Evolutionary conservation across 1,284 basidiomycete species (phyloP).

Genomic region (Flammula alnicola): DNA sequence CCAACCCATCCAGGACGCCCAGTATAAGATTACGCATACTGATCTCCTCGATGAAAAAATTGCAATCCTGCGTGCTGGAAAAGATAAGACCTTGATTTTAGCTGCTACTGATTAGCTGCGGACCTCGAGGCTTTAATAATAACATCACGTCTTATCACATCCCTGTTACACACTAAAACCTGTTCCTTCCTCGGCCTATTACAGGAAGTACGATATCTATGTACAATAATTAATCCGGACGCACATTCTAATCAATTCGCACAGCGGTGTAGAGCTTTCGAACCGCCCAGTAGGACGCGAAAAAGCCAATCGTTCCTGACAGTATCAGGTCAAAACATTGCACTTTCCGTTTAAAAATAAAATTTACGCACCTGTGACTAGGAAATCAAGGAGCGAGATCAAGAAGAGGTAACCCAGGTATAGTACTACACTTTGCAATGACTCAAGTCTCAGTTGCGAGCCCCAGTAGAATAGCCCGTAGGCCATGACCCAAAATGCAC

Average conservation of each 20-base stretch:
- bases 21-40: constrained; percentile 44
- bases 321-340: neutral
- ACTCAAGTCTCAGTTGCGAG: constrained; percentile 83
- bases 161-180: too few relatives aligned
- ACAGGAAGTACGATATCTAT: constrained; percentile 21
- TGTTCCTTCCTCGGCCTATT: neutral
- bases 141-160: neutral
- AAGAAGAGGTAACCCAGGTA: constrained; percentile 93
- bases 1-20: constrained; percentile 41
- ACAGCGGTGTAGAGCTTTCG: constrained; percentile 81
- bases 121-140: neutral
- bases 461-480: constrained; percentile 92
- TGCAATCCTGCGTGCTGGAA: constrained; percentile 76
- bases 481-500: constrained; percentile 89
- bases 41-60: constrained; percentile 70
- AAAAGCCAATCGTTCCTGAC: constrained; percentile 82
- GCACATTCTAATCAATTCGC: constrained; percentile 62
- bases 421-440: constrained; percentile 82
- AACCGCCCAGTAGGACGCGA: constrained; percentile 88
- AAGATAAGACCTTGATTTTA: constrained; percentile 74
- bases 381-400: constrained; percentile 84
- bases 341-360: neutral
- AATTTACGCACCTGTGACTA: constrained; percentile 77
- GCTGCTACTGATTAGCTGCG: constrained; percentile 36
- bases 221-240: constrained; percentile 11